A percentile compares a stretch with the other conserved stretches of the same genome.
Conservation (phyloP, 139 green algal genomes). For the Micromonas commoda region DNA sequence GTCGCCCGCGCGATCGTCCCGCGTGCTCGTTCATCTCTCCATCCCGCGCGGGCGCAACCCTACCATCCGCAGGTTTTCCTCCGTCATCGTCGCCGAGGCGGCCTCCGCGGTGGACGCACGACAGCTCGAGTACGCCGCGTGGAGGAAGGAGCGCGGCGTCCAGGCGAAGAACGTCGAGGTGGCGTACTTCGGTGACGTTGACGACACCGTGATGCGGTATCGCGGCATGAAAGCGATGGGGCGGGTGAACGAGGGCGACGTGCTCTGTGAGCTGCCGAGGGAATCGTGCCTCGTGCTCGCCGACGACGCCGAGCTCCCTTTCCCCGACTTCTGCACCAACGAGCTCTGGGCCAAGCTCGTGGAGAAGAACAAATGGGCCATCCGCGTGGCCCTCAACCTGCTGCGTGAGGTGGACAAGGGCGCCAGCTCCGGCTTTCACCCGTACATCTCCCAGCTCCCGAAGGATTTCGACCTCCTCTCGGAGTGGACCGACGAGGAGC, state of each 20-base stretch:
- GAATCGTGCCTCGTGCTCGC: background rate
- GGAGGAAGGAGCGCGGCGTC: background rate
- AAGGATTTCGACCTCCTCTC: background rate
- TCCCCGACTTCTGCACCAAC: background rate
- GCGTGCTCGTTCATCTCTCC: too few relatives aligned
- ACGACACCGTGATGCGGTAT: conserved; percentile 5
- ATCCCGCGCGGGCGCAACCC: too few relatives aligned
- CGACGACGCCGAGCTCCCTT: conserved; percentile 2
- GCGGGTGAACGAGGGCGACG: background rate
- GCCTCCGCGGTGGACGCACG: background rate
- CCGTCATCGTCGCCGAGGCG: too few relatives aligned
- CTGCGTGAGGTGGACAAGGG: background rate
- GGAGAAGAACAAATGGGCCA: conserved; percentile 1
- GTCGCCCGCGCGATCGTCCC: too few relatives aligned
- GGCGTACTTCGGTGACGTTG: background rate
- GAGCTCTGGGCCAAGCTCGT: background rate
- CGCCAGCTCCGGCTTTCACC: background rate
- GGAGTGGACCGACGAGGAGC: conserved; percentile 1
- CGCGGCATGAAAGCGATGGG: background rate
- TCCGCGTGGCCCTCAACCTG: conserved; percentile 10
- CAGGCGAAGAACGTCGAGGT: background rate
- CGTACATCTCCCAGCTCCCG: conserved; percentile 8
- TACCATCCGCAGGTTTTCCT: too few relatives aligned
- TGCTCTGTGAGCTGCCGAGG: background rate
- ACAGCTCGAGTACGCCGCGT: background rate